phyloP scores from a whole-genome alignment of 768 basidiomycete genomes.

The Melanogaster broomeanus region DNA sequence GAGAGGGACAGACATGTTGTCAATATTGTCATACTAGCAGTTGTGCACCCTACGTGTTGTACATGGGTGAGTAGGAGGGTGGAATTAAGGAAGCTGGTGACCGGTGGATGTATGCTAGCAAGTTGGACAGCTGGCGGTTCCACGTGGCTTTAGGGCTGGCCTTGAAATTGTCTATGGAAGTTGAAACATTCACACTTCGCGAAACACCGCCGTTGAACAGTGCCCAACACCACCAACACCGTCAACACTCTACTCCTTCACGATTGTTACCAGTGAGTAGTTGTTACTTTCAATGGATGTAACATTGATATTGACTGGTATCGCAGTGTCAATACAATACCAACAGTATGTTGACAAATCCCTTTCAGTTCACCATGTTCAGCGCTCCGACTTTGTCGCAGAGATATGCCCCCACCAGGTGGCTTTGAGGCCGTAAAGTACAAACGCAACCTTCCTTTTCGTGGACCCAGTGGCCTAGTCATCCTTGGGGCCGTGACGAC shows the following conservation, averaged over 20 bases:
- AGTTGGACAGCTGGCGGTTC: too few species aligned
- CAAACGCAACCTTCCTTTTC: constrained; percentile 91
- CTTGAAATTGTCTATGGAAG: background rate
- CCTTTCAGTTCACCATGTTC: constrained; percentile 6
- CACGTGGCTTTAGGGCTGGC: constrained; percentile 32
- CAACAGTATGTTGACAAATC: constrained; percentile 27
- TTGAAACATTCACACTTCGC: background rate
- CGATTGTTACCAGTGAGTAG: constrained; percentile 21
- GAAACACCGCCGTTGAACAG: too few species aligned
- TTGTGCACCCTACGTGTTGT: too few species aligned
- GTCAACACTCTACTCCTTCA: background rate
- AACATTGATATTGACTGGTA: background rate
- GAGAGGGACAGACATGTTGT: too few species aligned
- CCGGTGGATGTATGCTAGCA: too few species aligned
- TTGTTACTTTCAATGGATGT: background rate
- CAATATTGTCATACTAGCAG: too few species aligned
- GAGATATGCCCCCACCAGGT: constrained; percentile 94
- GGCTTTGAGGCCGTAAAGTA: constrained; percentile 94
- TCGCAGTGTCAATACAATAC: constrained; percentile 28
- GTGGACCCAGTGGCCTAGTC: constrained; percentile 81
- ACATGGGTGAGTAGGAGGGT: too few species aligned
- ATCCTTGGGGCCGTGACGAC: constrained; percentile 86
- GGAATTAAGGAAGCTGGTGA: too few species aligned
- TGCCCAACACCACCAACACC: background rate
- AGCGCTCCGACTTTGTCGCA: constrained; percentile 34